phyloP scores from a whole-genome alignment of 108 stramenopile species.

The Stephanodiscus minutulus region DNA sequence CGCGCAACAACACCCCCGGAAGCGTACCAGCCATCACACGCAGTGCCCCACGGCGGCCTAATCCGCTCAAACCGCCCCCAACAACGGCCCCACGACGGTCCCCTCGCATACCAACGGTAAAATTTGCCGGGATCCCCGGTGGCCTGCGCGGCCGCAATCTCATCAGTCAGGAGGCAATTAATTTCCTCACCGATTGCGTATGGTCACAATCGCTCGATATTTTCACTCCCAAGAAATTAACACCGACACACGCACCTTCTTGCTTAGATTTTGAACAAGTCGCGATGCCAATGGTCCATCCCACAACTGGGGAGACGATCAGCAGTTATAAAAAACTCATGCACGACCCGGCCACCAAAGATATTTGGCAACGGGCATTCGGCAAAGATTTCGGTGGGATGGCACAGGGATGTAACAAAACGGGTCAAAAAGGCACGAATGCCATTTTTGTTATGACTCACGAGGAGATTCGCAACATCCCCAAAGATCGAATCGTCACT shows the following conservation, averaged over 20 bases:
- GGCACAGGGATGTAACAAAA: slow-evolving; percentile 8
- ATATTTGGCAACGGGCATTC: slow-evolving; percentile 13
- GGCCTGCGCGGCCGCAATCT: too few relatives aligned
- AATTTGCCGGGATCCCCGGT: too few relatives aligned
- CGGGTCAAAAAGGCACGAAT: slow-evolving; percentile 7
- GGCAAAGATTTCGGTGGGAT: slow-evolving; percentile 20
- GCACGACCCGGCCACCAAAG: neutral
- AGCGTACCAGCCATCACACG: neutral
- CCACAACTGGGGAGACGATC: slow-evolving; percentile 10
- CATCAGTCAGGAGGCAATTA: too few relatives aligned
- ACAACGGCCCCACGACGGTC: too few relatives aligned
- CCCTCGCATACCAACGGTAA: too few relatives aligned
- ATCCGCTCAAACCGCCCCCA: too few relatives aligned
- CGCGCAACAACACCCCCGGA: neutral
- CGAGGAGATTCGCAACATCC: slow-evolving; percentile 21
- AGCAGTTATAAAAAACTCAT: neutral
- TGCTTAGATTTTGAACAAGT: neutral
- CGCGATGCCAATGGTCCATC: slow-evolving; percentile 11
- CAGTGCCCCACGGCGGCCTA: neutral
- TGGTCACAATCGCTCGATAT: neutral
- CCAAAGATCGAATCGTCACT: slow-evolving; percentile 16
- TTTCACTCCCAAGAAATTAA: neutral
- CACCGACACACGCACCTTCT: too few relatives aligned
- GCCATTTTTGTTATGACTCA: slow-evolving; percentile 18
- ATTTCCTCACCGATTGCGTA: too few relatives aligned